phyloP scores from a whole-genome alignment of 139 green algal genomes.

The Medakamo hakoo region DNA sequence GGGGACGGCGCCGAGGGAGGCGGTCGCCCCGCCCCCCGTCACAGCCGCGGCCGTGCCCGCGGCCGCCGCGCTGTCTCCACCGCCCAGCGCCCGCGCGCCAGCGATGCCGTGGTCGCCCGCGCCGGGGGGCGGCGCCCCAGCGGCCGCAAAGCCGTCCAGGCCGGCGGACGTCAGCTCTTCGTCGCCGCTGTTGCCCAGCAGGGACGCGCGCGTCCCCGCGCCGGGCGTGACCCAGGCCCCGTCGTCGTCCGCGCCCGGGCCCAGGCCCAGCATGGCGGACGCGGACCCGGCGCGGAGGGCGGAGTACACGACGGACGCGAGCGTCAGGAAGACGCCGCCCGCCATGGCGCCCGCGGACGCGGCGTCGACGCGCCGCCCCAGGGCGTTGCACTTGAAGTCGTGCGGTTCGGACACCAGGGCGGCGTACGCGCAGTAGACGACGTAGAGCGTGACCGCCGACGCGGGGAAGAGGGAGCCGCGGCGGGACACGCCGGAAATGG shows the following conservation, averaged over 20 bases:
- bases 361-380: constrained; percentile 51
- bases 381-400: constrained; percentile 80
- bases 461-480: constrained; percentile 80
- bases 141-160: constrained; percentile 34
- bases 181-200: too few species aligned
- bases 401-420: constrained; percentile 69
- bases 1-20: neutral
- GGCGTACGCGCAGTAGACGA: constrained; percentile 75
- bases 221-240: constrained; percentile 2
- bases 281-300: constrained; percentile 80
- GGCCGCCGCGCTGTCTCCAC: neutral
- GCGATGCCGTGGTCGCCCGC: constrained; percentile 1
- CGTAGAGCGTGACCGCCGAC: constrained; percentile 69
- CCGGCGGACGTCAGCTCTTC: constrained; percentile 42
- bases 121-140: neutral
- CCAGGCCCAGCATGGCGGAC: constrained; percentile 44
- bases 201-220: constrained; percentile 2
- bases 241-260: constrained; percentile 17
- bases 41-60: neutral
- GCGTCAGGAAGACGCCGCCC: constrained; percentile 61
- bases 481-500: neutral
- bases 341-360: constrained; percentile 59
- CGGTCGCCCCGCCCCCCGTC: neutral
- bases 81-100: neutral
- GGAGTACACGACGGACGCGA: constrained; percentile 81